Base-by-base conservation (phyloP, 495 filamentous ascomycete species). In the Penicillium cinerascens region DNA sequence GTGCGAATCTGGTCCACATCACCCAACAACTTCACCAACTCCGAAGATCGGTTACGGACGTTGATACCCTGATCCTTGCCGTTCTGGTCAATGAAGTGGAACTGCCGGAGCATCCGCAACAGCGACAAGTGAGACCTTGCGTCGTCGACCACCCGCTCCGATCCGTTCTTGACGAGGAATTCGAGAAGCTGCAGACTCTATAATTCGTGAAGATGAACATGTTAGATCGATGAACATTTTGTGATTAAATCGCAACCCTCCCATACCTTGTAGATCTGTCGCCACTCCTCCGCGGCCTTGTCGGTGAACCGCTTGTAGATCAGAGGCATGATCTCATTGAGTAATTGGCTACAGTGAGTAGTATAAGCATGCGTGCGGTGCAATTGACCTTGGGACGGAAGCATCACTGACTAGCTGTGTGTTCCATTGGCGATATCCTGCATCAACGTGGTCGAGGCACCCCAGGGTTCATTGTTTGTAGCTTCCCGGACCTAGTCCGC, bases 301-400 rank as follows among this genome's bases (percentile, higher is more conserved):
- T 99, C 93, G 47, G 93, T 99, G 64, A 99, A 99, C 42, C 93
- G 87, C 65, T 95, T 95, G 77, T 99, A 99, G 59, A 99, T 96
- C 89, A 99, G 89, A 42, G 93, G 93, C 93, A 99, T 99, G 66
- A 99, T 97, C 70, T 99, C 93, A 67, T 96, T 97, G 29, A 99
- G 87, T 37, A 91, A 80, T 83, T 96, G 91, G 65, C 93, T 98
- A 60, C 37, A 40, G 37, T 6, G 18, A 4, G 16, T 49, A 61
- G 37, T 58, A 54, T 54, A 18, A 54, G 62, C 44, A 59, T 56
- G 29, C 11, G 29, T 10, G 10, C 29, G 8, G 3, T 33, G 26
- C 42, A 56, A 63, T 53, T 39, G 23, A 38, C 46, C 47, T 51
- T 40, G 6, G 38, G n/a, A 51, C 20, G 20, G 38, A 23, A 37